These are phyloP conservation scores for Circinella minor DNA, from an alignment of 371 early-diverging fungal genomes.

Conservation along the genomic window DNA sequence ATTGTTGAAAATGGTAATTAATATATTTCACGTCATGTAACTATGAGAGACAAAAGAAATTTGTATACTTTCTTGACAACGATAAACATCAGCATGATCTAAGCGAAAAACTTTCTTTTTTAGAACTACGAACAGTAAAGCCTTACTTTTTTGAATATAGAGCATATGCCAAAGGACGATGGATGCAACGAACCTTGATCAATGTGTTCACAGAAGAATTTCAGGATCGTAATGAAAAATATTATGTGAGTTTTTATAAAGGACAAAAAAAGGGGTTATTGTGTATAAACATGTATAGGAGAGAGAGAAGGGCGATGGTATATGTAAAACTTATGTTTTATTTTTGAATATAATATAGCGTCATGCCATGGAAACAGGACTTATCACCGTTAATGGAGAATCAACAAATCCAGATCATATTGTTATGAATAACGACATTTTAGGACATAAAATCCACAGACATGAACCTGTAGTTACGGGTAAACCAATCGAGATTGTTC, in stretches of 20 bases:
- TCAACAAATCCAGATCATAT: constrained; percentile 53
- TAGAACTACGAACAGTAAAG: constrained; percentile 77
- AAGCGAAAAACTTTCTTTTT: neutral
- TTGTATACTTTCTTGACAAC: too few species aligned
- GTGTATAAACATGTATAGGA: neutral
- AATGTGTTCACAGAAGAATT: constrained; percentile 87
- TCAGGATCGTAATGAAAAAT: constrained; percentile 76
- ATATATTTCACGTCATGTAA: neutral
- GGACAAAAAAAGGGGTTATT: neutral
- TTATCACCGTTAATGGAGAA: constrained; percentile 79
- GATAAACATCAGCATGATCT: too few species aligned
- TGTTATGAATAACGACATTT: constrained; percentile 73
- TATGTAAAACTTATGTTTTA: too few species aligned
- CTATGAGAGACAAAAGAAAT: too few species aligned
- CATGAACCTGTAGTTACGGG: constrained; percentile 94
- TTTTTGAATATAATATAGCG: constrained; percentile 38
- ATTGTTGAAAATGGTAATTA: constrained; percentile 52
- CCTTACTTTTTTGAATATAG: constrained; percentile 86
- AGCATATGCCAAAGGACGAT: constrained; percentile 91
- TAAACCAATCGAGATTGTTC: constrained; percentile 64
- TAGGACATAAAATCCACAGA: constrained; percentile 86
- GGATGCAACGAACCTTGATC: constrained; percentile 77
- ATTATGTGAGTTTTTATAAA: constrained; percentile 68
- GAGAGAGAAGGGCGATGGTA: too few species aligned
- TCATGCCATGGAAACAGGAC: constrained; percentile 77